Conservation (phyloP, 2,329 filamentous ascomycete genomes). For the Colletotrichum sp. region DNA sequence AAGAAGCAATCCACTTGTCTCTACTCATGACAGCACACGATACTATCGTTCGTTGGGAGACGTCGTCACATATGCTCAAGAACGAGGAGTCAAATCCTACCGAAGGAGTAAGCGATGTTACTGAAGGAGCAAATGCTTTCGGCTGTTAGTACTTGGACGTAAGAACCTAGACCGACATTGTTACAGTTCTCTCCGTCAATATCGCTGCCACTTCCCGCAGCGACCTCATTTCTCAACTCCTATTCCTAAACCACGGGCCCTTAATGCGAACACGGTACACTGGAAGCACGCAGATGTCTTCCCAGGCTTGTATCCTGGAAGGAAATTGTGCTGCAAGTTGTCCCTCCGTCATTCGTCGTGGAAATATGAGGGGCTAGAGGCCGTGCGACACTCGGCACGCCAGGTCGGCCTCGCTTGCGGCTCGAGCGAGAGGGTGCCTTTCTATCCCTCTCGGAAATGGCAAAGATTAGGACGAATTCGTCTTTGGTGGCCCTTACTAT, state of each 20-base stretch:
- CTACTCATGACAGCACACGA: neutral
- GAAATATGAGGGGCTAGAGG: no score
- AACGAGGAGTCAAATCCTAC: neutral
- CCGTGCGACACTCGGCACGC: neutral
- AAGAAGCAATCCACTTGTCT: neutral
- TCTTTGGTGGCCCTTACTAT: neutral
- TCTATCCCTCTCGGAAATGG: neutral
- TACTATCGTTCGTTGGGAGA: neutral
- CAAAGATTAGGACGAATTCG: neutral
- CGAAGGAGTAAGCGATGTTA: neutral
- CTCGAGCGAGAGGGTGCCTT: neutral
- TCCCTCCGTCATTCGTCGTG: no score
- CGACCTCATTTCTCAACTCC: neutral
- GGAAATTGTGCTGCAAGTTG: no score
- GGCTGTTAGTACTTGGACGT: neutral
- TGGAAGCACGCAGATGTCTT: neutral
- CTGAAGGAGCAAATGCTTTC: neutral
- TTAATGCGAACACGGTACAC: accelerated
- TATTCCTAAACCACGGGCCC: neutral
- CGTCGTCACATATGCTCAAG: neutral
- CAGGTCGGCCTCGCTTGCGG: neutral
- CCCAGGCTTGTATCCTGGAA: neutral
- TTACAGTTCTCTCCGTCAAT: no score
- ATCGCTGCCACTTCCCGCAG: no score
- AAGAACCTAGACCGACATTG: neutral